These are phyloP conservation scores for Aureobasidium sp. DNA, from an alignment of 2,329 filamentous ascomycete genomes.

Conservation along the genomic window DNA sequence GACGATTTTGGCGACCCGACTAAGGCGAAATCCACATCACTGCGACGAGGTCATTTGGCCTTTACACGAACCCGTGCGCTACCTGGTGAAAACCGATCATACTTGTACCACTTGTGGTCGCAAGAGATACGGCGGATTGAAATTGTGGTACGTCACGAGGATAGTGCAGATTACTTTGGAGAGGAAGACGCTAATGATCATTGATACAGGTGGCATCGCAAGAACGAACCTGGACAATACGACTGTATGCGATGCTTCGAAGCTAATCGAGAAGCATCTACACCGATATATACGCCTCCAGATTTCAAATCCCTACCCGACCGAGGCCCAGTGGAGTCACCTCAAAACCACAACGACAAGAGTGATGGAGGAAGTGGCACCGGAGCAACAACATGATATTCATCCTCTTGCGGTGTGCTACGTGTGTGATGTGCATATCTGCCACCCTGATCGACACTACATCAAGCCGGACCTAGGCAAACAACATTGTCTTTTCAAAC, in stretches of 20 bases:
- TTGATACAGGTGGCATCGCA: neutral
- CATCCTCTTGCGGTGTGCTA: neutral
- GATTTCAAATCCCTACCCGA: neutral
- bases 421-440: neutral
- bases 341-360: neutral
- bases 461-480: no score
- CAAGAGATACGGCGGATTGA: neutral
- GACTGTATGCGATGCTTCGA: neutral
- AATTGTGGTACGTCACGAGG: neutral
- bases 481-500: no score
- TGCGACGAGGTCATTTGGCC: neutral
- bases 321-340: neutral
- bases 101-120: neutral
- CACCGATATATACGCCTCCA: neutral
- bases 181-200: neutral
- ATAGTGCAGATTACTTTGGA: neutral
- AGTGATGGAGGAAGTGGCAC: neutral
- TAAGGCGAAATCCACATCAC: neutral
- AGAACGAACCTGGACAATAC: neutral
- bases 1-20: accelerated
- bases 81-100: neutral
- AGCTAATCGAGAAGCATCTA: neutral
- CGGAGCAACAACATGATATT: neutral
- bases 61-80: neutral
- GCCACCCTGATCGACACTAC: neutral